A percentile compares a stretch with the other conserved stretches of the same genome.
Conservation (phyloP, 768 basidiomycete species). For the Tulasnella sp. region DNA sequence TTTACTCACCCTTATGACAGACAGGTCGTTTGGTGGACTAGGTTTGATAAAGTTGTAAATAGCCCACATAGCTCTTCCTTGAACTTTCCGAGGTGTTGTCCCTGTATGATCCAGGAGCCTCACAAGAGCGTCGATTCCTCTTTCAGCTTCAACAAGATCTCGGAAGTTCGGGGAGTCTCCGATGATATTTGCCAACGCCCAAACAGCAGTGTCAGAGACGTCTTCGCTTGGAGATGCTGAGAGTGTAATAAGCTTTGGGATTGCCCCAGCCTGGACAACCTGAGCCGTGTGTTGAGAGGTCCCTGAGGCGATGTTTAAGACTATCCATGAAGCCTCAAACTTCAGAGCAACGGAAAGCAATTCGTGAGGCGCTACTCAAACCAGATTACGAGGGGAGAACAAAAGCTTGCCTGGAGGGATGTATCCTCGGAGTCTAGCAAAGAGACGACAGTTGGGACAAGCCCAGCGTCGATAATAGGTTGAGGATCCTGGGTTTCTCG, state of each 20-base stretch:
- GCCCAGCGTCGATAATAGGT: background rate
- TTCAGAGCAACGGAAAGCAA: background rate
- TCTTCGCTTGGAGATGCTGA: background rate
- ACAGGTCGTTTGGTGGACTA: background rate
- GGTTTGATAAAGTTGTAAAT: background rate
- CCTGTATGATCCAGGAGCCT: background rate
- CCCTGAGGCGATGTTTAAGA: background rate
- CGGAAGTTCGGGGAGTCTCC: background rate
- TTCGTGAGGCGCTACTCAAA: background rate
- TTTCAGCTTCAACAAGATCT: background rate
- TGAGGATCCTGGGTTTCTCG: background rate
- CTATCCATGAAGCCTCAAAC: background rate
- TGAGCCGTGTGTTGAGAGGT: background rate
- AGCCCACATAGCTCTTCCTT: background rate
- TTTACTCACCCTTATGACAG: background rate
- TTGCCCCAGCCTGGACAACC: background rate
- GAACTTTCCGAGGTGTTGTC: background rate
- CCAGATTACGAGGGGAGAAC: background rate
- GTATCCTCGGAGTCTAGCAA: background rate
- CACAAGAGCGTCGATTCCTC: background rate
- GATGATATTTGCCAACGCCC: background rate
- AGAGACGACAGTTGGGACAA: background rate
- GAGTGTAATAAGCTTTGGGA: background rate
- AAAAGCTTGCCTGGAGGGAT: background rate
- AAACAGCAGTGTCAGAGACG: background rate